phyloP scores from a whole-genome alignment of 371 early-diverging fungal species.

The Parasitella parasitica region DNA sequence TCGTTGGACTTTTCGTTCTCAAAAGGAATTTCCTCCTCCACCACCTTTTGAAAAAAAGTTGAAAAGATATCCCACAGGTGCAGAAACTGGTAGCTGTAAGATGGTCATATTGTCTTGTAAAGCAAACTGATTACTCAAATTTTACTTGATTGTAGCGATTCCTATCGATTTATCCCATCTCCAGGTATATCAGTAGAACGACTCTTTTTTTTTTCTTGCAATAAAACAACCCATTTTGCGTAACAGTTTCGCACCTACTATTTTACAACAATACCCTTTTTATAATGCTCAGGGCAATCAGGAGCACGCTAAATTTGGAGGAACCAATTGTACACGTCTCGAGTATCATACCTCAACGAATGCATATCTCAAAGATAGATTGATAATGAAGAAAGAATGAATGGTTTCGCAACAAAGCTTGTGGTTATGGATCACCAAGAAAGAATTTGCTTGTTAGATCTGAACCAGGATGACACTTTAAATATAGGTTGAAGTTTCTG shows the following conservation, averaged over 20 bases:
- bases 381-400: too few relatives aligned
- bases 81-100: slow-evolving; percentile 51
- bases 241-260: neutral
- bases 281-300: neutral
- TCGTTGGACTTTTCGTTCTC: slow-evolving; percentile 52
- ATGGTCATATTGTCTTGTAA: neutral
- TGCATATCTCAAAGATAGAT: neutral
- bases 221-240: too few relatives aligned
- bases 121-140: neutral
- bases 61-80: slow-evolving; percentile 46
- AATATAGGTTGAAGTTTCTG: too few relatives aligned
- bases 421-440: too few relatives aligned
- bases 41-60: slow-evolving; percentile 47
- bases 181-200: slow-evolving; percentile 10
- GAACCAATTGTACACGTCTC: neutral
- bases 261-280: neutral
- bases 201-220: neutral
- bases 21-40: slow-evolving; percentile 48
- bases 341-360: neutral
- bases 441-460: too few relatives aligned
- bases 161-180: slow-evolving; percentile 46
- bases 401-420: too few relatives aligned
- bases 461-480: too few relatives aligned
- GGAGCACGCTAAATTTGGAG: neutral
- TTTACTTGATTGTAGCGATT: slow-evolving; percentile 24